Evolutionary conservation across 495 filamentous ascomycete species (phyloP), one percentile per base, ranked within the genome.

Genomic region (Daldinia grandis): DNA sequence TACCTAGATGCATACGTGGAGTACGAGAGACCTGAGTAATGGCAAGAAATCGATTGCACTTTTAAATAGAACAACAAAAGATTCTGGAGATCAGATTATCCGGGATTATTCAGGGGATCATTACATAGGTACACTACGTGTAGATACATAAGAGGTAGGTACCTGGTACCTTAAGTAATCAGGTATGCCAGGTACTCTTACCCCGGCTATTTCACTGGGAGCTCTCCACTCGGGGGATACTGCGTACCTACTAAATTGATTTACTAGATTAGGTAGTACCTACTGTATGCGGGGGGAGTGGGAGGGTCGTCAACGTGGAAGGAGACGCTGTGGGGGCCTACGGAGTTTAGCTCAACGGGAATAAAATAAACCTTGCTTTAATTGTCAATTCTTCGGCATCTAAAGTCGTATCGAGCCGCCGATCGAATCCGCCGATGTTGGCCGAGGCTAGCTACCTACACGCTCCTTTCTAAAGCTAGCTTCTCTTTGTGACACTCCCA

Each of bases 381-480:
- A 54, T 19, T 42, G 58, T 42, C 14, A 59, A 21, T 47, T 21
- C 27, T 58, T 65, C 62, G 68, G 62, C 40, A 71, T 71, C 37
- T 38, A n/a, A 50, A 24, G 37, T 66, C 37, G 40, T 47, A 64
- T 47, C 19, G 12, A 58, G 25, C 30, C 24, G 33, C 2, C 35
- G 17, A 50, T 59, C 30, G 40, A 49, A 49, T 44, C 54, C 55
- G n/a, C 66, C 61, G 62, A 60, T 19, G 24, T 61, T 66, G 68
- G 31, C 62, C 68, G 68, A 53, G 38, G 66, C 42, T 21, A 47
- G 42, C 51, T 65, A 49, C 27, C 37, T n/a, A 51, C 62, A 53
- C 27, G 38, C 37, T 55, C 27, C 57, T 66, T 71, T 71, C 58
- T 62, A n/a, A 33, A 37, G 57, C 53, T 25, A 73, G 61, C 66